Evolutionary conservation across 2,329 filamentous ascomycete species (phyloP).

Genomic region (Immersiporthe knoxdaviesiana): DNA sequence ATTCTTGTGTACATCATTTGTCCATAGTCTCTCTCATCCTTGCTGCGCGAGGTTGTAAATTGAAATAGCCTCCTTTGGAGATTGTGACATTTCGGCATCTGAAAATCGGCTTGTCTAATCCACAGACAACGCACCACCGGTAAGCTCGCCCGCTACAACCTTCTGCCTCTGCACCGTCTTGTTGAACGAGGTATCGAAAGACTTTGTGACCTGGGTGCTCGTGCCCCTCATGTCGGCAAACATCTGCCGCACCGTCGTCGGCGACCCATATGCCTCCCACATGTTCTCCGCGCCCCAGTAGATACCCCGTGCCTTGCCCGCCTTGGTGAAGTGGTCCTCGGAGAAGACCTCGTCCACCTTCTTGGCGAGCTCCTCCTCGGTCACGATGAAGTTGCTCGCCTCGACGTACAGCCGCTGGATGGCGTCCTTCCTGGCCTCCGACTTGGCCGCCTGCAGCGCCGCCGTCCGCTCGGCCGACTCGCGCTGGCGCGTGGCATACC

Average conservation of each 20-base stretch:
- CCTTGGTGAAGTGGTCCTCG: conserved; percentile 56
- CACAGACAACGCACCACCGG: conserved; percentile 51
- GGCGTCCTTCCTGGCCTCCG: conserved; percentile 66
- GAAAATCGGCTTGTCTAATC: background rate
- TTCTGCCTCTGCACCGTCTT: conserved; percentile 56
- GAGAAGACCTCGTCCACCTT: conserved; percentile 79
- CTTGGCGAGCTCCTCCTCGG: conserved; percentile 73
- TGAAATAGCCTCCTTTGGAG: background rate
- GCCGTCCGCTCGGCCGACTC: conserved; percentile 46
- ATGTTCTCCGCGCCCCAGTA: conserved; percentile 46
- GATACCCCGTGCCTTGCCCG: conserved; percentile 41
- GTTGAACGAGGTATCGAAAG: conserved; percentile 44
- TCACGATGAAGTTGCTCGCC: conserved; percentile 83
- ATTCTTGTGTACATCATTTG: conserved; percentile 9
- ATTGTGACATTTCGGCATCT: background rate
- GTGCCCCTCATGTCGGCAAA: conserved; percentile 42
- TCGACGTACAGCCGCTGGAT: conserved; percentile 90
- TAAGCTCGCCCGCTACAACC: conserved; percentile 61
- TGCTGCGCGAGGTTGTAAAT: background rate
- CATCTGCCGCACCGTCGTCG: conserved; percentile 50
- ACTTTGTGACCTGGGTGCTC: conserved; percentile 41
- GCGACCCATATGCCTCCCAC: conserved; percentile 55
- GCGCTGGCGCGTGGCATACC: conserved; percentile 58
- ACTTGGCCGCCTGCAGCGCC: conserved; percentile 53
- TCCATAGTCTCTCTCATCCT: conserved; percentile 1